These are phyloP conservation scores for Lentinula boryana DNA, from an alignment of 768 basidiomycete genomes.

Conservation along the genomic window DNA sequence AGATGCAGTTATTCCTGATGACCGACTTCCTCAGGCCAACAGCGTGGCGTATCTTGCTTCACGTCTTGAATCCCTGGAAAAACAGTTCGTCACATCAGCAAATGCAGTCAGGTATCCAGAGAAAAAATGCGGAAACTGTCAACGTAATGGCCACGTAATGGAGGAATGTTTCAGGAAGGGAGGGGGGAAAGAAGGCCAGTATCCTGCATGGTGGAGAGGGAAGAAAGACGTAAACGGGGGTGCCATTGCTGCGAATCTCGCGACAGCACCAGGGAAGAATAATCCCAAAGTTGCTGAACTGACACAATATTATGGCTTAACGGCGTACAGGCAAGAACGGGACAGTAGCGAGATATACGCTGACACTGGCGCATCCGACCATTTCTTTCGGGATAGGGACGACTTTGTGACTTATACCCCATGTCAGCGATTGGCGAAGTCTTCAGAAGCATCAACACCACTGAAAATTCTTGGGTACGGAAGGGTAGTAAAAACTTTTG, in stretches of 20 bases:
- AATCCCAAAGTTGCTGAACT: neutral
- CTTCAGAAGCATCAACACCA: conserved; percentile 6
- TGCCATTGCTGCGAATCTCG: neutral
- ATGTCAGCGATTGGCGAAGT: neutral
- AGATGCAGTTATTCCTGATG: neutral
- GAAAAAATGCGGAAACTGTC: conserved; percentile 15
- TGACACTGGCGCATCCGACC: conserved; percentile 19
- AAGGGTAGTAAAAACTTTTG: conserved; percentile 9
- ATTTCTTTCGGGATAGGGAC: conserved; percentile 15
- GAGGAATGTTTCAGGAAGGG: conserved; percentile 19
- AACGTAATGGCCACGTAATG: conserved; percentile 8
- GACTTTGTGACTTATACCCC: conserved; percentile 13
- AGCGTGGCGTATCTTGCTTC: neutral
- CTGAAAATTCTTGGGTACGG: conserved; percentile 19
- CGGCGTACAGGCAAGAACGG: neutral
- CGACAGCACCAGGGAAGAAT: too few relatives aligned
- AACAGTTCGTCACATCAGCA: neutral
- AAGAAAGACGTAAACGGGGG: neutral
- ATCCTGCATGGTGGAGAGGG: conserved; percentile 10
- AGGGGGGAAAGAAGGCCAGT: conserved; percentile 22
- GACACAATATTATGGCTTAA: neutral
- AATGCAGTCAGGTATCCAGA: neutral
- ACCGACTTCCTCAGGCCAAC: neutral
- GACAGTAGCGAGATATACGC: neutral
- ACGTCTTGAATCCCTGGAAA: neutral